Percentiles rank a stretch among this genome's conserved stretches.
Evolutionary conservation across 495 filamentous ascomycete genomes (phyloP).

Genomic region (Achaetomiella virescens): DNA sequence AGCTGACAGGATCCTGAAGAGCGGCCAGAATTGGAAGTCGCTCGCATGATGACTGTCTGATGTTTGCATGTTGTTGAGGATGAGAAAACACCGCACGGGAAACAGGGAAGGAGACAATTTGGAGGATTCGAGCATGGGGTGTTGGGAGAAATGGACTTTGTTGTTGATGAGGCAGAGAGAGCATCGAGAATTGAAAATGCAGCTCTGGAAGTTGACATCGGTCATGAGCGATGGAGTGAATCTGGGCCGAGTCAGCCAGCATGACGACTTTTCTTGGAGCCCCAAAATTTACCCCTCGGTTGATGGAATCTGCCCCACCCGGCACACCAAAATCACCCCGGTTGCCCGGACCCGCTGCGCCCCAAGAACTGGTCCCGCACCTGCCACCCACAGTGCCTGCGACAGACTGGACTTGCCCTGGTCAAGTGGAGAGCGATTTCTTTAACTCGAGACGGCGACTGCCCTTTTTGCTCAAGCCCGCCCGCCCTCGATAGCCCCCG

Average conservation of each 20-base stretch:
- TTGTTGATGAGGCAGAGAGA: background rate
- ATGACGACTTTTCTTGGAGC: background rate
- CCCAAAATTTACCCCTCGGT: constrained; percentile 17
- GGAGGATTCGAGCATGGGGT: background rate
- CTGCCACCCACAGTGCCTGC: background rate
- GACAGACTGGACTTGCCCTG: background rate
- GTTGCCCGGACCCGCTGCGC: constrained; percentile 12
- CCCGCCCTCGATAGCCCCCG: background rate
- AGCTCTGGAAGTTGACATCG: too few relatives aligned
- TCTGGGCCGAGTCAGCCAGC: background rate
- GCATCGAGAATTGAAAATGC: background rate
- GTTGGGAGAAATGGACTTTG: background rate
- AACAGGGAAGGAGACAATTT: too few relatives aligned
- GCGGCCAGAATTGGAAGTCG: constrained; percentile 1
- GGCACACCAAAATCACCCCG: constrained; percentile 10
- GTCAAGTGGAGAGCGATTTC: constrained; percentile 18
- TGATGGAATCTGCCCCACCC: constrained; percentile 10
- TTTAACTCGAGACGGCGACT: constrained; percentile 11
- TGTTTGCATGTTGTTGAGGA: background rate
- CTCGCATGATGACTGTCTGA: constrained; percentile 5
- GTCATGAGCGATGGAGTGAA: background rate
- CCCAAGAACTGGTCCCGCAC: background rate
- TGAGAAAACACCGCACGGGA: background rate
- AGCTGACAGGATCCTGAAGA: too few relatives aligned
- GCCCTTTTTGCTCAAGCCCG: background rate